Evolutionary conservation across 2,329 filamentous ascomycete genomes (phyloP).

Genomic region (Bipolaris zeicola): DNA sequence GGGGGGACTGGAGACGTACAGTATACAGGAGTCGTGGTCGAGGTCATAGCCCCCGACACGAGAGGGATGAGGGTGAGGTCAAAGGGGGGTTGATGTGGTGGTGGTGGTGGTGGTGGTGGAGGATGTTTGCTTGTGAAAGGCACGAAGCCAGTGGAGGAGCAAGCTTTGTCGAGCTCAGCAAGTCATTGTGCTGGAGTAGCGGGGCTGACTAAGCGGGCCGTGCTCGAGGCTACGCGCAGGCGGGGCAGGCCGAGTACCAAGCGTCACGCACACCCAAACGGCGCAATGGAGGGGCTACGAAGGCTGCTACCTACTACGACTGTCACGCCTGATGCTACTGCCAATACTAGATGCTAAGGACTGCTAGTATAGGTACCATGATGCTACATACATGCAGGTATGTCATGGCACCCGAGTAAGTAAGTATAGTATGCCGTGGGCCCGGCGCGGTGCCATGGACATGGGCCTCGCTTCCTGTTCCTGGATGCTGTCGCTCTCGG

Average conservation of each 20-base stretch:
- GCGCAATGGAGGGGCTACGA: conserved; percentile 5
- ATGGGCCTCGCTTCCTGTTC: conserved; percentile 28
- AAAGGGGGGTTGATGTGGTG: not conserved
- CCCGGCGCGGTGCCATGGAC: too few relatives aligned
- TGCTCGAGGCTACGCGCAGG: conserved; percentile 13
- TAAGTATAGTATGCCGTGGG: too few relatives aligned
- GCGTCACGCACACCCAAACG: not conserved
- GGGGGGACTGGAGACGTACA: conserved; percentile 21
- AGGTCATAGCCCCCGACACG: conserved; percentile 9
- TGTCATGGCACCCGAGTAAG: too few relatives aligned
- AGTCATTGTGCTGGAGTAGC: conserved; percentile 5
- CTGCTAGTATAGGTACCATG: not conserved
- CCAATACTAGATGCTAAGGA: not conserved
- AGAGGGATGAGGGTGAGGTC: conserved; percentile 3
- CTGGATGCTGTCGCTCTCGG: conserved; percentile 9
- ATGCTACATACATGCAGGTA: not conserved
- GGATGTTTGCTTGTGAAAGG: conserved; percentile 11
- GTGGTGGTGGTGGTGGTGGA: not conserved
- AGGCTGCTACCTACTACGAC: not conserved
- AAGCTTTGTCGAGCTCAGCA: conserved; percentile 17
- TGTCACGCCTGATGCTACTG: not conserved
- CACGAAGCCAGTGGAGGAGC: conserved; percentile 20
- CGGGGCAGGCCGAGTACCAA: not conserved
- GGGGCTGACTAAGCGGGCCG: conserved; percentile 19
- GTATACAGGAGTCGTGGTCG: not conserved